Base-by-base conservation (phyloP, 805 yeast genomes). In the Metschnikowia anglica region DNA sequence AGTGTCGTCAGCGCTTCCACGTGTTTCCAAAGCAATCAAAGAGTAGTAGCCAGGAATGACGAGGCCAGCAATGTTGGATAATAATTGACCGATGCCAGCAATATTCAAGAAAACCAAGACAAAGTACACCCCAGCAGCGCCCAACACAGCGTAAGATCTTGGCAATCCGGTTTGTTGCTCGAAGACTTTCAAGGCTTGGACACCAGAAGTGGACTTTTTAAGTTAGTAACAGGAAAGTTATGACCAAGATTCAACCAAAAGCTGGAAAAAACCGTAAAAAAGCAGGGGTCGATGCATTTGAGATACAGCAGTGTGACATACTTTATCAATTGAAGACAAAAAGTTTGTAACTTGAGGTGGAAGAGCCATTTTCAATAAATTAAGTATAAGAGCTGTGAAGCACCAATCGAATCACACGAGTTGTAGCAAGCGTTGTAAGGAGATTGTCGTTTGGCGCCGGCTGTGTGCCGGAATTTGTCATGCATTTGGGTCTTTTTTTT, bases 81-180 rank as follows among this genome's bases (percentile, higher is more conserved):
- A 76, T 58, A 93, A 80, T 72, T 90, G 95, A 48, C 99, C 99
- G 58, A 93, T 73, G 21, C 97, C 98, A 49, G 96, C 98, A 55
- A 90, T 72, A 70, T 93, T 95, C 59, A 90, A 71, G 68, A 91
- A 88, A 46, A 90, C 81, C 56, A 91, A 63, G 31, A 90, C 67
- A 52, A 90, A 73, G 71, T 93, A 93, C 36, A 80, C 59, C 4
- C 65, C 81, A 26, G 71, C 82, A 20, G 76, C 73, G 19, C 82
- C 91, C 42, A 85, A 65, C 16, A 83, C 85, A 29, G 87, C 85
- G 61, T 91, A 93, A 2, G 96, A 83, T 75, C 90, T 85, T 62
- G 98, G 97, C 54, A 71, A 66, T 1, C 75, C 75, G n/a, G 75
- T 65, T 41, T 66, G 68, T 26, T 52, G 39, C 58, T 72, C 76